These are phyloP conservation scores for Zelonia costaricensis DNA, from an alignment of 208 protist genomes.

Conservation along the genomic window DNA sequence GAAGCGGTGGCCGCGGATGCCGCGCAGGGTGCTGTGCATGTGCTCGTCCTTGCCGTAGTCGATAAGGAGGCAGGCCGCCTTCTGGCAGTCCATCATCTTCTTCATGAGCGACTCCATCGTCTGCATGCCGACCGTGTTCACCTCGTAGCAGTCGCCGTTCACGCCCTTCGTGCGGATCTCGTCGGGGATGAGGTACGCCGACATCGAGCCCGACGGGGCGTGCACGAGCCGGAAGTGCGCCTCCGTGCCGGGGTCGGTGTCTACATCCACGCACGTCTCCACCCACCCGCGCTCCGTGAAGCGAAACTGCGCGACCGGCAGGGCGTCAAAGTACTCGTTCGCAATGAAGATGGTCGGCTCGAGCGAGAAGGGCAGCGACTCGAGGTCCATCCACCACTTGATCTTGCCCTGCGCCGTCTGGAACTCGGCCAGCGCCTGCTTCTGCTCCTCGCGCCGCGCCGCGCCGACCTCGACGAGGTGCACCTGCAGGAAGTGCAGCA, in stretches of 20 bases:
- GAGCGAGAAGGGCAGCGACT: conserved; percentile 79
- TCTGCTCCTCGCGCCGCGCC: conserved; percentile 84
- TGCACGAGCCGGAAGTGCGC: conserved; percentile 90
- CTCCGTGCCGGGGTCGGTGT: conserved; percentile 79
- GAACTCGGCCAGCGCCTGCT: conserved; percentile 74
- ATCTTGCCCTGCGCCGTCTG: conserved; percentile 86
- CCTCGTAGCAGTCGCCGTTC: conserved; percentile 80
- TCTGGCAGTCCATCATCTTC: conserved; percentile 83
- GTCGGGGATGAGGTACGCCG: conserved; percentile 87
- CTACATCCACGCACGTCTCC: conserved; percentile 91
- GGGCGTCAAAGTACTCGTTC: conserved; percentile 93
- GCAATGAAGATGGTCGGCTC: conserved; percentile 89
- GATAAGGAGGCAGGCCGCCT: conserved; percentile 85
- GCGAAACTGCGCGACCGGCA: conserved; percentile 93
- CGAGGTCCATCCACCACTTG: conserved; percentile 87
- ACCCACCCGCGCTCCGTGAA: conserved; percentile 92
- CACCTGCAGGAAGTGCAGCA: conserved; percentile 87
- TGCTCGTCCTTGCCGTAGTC: conserved; percentile 94
- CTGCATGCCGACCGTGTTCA: conserved; percentile 88
- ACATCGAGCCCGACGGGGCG: conserved; percentile 84
- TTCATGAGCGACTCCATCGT: conserved; percentile 88
- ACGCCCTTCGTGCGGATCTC: conserved; percentile 71
- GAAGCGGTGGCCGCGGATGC: conserved; percentile 90
- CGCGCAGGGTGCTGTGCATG: conserved; percentile 90
- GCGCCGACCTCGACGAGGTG: conserved; percentile 89